Percentiles rank a stretch among this genome's conserved stretches.
Conservation (phyloP, 305 asterid species). For the Fraxinus latifolia region DNA sequence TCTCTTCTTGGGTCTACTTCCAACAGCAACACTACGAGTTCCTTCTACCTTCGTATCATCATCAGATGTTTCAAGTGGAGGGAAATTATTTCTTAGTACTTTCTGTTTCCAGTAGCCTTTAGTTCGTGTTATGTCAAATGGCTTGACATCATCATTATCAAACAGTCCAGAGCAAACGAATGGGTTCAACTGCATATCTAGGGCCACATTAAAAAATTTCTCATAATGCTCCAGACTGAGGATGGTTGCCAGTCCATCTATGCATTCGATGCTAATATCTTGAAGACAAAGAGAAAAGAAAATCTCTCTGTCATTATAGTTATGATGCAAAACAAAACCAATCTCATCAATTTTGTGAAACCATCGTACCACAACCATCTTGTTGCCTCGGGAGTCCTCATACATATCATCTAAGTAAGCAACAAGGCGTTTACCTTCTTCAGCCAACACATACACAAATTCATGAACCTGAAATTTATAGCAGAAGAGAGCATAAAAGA, state of each 20-base stretch:
- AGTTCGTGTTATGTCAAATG: conserved; percentile 56
- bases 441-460: conserved; percentile 78
- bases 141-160: conserved; percentile 60
- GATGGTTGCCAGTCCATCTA: conserved; percentile 84
- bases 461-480: conserved; percentile 52
- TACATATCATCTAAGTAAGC: conserved; percentile 85
- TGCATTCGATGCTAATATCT: conserved; percentile 88
- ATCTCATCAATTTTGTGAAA: conserved; percentile 96
- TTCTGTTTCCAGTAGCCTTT: conserved; percentile 79
- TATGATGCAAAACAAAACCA: conserved; percentile 77
- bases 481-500: background rate
- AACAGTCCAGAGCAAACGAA: conserved; percentile 71
- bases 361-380: conserved; percentile 92
- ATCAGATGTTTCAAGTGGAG: conserved; percentile 21
- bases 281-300: conserved; percentile 88
- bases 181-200: conserved; percentile 41
- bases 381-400: conserved; percentile 76
- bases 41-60: conserved; percentile 31
- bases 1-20: conserved; percentile 56
- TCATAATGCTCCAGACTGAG: conserved; percentile 83
- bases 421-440: conserved; percentile 64
- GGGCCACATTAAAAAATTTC: conserved; percentile 37
- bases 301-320: conserved; percentile 85
- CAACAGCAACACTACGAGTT: conserved; percentile 32
- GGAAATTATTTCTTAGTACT: conserved; percentile 33